Evolutionary conservation across 1,284 basidiomycete species (phyloP), one percentile per base, ranked within the genome.

Genomic region (Cryptococcus sp.): DNA sequence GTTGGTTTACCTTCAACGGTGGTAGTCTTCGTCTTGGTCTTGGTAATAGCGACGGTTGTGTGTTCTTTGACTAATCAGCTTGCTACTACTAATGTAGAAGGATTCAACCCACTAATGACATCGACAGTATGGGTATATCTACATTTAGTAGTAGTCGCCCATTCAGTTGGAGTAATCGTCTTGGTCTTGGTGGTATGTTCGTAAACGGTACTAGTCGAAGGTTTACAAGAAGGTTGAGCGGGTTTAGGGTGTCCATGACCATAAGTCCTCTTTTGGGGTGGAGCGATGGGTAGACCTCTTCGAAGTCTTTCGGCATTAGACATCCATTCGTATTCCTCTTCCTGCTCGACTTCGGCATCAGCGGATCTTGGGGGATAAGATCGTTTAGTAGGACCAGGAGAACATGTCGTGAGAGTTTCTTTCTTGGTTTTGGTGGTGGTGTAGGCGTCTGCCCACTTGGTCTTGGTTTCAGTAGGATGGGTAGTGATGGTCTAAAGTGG

Each of bases 291-390:
- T 15, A 57, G 32, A 30, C 56, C 56, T 8, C 56, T 41, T 34
- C 51, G 56, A 35, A 57, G 23, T n/a, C 56, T 41, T 36, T 57
- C 46, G n/a, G 46, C 56, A 33, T 57, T 57, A 46, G 50, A 33
- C 23, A 56, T 30, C 46, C 8, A 46, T n/a, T 35, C 30, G 5
- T 44, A 31, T 14, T 31, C 44, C 4, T 42, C 23, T 32, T 42
- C 35, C 2, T 37, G 30, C 38, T 52, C 50, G 7, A 15, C 11
- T 8, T 44, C 50, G 38, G 10, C 50, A 8, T 46, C 44, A 36
- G 11, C 5, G 13, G 10, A 41, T 13, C 37, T 13, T 30, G 3
- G 5, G 2, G 30, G 36, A 5, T 43, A 36, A 23, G 50, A 10
- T 38, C 8, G 49, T 37, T n/a, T 33, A 13, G 30, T 43, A 2